Evolutionary conservation across 805 yeast genomes (phyloP), one percentile per base, ranked within the genome.

Genomic region (Metschnikowia corniflorae): DNA sequence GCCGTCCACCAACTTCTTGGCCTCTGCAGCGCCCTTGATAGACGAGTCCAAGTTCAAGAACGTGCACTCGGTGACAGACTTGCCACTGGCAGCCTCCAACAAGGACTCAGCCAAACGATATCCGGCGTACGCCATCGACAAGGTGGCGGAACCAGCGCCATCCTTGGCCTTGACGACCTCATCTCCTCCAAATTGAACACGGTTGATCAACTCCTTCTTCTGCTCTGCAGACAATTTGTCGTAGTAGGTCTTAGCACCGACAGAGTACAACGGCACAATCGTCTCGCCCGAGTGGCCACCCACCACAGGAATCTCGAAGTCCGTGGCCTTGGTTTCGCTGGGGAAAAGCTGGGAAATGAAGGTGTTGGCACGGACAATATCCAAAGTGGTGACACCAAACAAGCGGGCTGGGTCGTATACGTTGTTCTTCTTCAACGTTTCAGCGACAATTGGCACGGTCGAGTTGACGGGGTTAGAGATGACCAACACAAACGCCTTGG

Each of bases 251-350:
- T 54, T 56, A 35, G 72, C 54, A 30, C 70, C 65, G 23, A 66
- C 43, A 25, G 88, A 75, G 59, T 82, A 77, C 49, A 88, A 71
- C 37, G 97, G 97, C 27, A 88, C 93, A 57, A 88, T 88, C 33
- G 96, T 88, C 58, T 83, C 91, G 47, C 96, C 96, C 21, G 95
- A 86, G 71, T 88, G 97, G 35, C 97, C 97, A 44, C 96, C 97
- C 50, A 88, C 70, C 36, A 89, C 96, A 15, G 87, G 80, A 37
- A 86, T 69, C 50, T 72, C 73, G 47, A 68, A 72, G 47, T 73
- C 68, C 34, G 85, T 71, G 45, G 77, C 70, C 45, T 68, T 64
- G 37, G 70, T 44, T 20, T 63, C 65, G 16, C 49, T 58, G 26
- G 71, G 68, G 37, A 65, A 65, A 32, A 77, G 62, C 50, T 77